Conservation (phyloP, 2,329 filamentous ascomycete genomes). For the Tolypocladium album region DNA sequence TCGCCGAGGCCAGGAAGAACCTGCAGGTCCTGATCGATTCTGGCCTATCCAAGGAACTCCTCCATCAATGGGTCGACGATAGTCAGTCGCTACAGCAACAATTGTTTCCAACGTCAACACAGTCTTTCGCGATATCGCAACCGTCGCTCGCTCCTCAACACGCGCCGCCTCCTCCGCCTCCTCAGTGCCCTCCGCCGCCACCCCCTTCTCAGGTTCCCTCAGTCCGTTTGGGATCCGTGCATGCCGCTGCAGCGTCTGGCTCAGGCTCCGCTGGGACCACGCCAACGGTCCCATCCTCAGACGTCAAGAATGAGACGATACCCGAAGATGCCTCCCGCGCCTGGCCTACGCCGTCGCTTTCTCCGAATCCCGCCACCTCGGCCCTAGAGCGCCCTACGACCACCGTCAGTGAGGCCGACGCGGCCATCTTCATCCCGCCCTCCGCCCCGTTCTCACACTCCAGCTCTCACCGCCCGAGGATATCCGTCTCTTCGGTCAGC, state of each 20-base stretch:
- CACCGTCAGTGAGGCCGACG: constrained; percentile 7
- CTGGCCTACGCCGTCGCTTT: constrained; percentile 7
- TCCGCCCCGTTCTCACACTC: constrained; percentile 23
- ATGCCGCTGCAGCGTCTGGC: constrained; percentile 6
- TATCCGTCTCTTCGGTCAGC: constrained; percentile 39
- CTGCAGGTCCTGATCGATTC: constrained; percentile 34
- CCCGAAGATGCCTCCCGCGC: constrained; percentile 16
- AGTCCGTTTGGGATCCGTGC: constrained; percentile 7
- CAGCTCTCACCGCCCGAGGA: constrained; percentile 27
- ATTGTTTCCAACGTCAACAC: constrained; percentile 9
- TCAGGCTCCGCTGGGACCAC: constrained; percentile 4
- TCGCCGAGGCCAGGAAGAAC: constrained; percentile 33
- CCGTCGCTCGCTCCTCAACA: constrained; percentile 11
- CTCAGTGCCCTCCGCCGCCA: constrained; percentile 21
- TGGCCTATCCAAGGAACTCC: constrained; percentile 30
- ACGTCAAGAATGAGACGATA: constrained; percentile 19
- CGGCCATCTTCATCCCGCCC: constrained; percentile 22
- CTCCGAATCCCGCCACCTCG: constrained; percentile 4
- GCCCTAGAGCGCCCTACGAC: constrained; percentile 1
- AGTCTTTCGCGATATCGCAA: constrained; percentile 6
- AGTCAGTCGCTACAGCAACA: constrained; percentile 23
- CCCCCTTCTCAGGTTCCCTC: constrained; percentile 12
- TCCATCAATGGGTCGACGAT: constrained; percentile 29
- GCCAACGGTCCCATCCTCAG: constrained; percentile 10
- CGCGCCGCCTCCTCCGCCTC: constrained; percentile 17